phyloP scores from a whole-genome alignment of 2,329 filamentous ascomycete species.

The Pleoardoris graminearum region DNA sequence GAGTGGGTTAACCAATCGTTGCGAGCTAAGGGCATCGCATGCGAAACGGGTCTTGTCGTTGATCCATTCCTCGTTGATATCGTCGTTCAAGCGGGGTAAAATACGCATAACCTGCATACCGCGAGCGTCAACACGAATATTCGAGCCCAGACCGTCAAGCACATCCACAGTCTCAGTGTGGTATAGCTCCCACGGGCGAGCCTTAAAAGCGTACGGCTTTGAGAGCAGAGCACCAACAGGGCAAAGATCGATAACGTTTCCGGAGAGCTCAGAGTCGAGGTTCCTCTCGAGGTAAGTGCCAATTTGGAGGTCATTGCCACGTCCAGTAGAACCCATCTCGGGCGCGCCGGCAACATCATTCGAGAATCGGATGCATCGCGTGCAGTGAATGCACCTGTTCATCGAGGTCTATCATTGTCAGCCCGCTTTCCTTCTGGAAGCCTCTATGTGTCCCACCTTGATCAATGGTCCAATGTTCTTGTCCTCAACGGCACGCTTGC shows the following conservation, averaged over 20 bases:
- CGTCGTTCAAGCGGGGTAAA: slow-evolving; percentile 89
- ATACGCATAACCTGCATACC: slow-evolving; percentile 97
- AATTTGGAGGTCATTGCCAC: slow-evolving; percentile 97
- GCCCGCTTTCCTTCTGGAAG: slow-evolving; percentile 11
- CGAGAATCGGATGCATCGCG: slow-evolving; percentile 93
- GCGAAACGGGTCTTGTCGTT: slow-evolving; percentile 98
- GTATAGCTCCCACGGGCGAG: slow-evolving; percentile 95
- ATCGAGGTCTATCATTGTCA: slow-evolving; percentile 74
- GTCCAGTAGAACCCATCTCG: slow-evolving; percentile 89
- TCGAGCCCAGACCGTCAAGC: slow-evolving; percentile 87
- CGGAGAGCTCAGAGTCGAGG: slow-evolving; percentile 91
- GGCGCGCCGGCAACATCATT: slow-evolving; percentile 96
- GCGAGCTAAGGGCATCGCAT: slow-evolving; percentile 94
- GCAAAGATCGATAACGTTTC: slow-evolving; percentile 97
- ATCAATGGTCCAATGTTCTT: slow-evolving; percentile 98
- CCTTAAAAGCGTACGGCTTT: slow-evolving; percentile 97
- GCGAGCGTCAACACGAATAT: slow-evolving; percentile 90
- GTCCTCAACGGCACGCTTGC: slow-evolving; percentile 97
- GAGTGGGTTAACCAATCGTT: slow-evolving; percentile 89
- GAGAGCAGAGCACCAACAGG: slow-evolving; percentile 95
- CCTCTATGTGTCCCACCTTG: slow-evolving; percentile 59
- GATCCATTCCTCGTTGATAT: slow-evolving; percentile 99
- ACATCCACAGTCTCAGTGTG: slow-evolving; percentile 96
- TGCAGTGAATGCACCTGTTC: slow-evolving; percentile 99
- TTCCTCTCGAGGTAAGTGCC: slow-evolving; percentile 96